These are phyloP conservation scores for Alternaria ethzedia DNA, from an alignment of 2,329 filamentous ascomycete genomes.

Conservation along the genomic window DNA sequence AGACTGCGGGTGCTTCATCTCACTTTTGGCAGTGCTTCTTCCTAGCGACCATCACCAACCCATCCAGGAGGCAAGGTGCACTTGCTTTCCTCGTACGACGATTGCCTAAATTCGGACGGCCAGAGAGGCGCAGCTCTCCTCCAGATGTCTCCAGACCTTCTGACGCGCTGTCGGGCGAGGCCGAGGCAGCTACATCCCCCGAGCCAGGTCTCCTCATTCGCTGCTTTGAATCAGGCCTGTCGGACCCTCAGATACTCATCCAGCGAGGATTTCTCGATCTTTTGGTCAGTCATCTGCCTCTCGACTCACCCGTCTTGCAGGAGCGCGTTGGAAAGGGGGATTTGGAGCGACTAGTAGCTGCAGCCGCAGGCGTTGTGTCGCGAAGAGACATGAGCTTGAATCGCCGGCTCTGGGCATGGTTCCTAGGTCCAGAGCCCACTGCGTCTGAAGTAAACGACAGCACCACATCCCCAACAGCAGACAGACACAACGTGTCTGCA, in stretches of 20 bases:
- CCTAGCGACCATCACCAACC: conserved; percentile 87
- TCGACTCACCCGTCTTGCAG: conserved; percentile 83
- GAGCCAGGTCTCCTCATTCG: conserved; percentile 90
- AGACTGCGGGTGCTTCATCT: conserved; percentile 65
- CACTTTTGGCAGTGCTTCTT: conserved; percentile 99
- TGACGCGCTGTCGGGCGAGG: conserved; percentile 54
- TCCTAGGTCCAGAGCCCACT: conserved; percentile 77
- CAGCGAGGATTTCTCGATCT: conserved; percentile 94
- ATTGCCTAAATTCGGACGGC: conserved; percentile 71
- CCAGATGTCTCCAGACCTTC: conserved; percentile 17
- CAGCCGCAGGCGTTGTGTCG: conserved; percentile 85
- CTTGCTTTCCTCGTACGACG: conserved; percentile 83
- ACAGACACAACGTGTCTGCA: conserved; percentile 55
- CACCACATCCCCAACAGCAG: conserved; percentile 52
- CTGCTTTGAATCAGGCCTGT: conserved; percentile 88
- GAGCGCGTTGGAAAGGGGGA: conserved; percentile 74
- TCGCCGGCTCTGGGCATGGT: conserved; percentile 92
- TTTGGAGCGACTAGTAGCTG: conserved; percentile 78
- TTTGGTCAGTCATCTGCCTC: conserved; percentile 85
- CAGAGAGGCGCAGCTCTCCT: conserved; percentile 20
- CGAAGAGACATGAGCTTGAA: conserved; percentile 97
- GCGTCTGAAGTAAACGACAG: conserved; percentile 45
- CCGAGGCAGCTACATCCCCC: conserved; percentile 78
- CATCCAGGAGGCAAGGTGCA: conserved; percentile 82
- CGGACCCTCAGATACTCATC: conserved; percentile 86